Conservation (phyloP, 1,284 basidiomycete genomes). For the Irpex sp. region DNA sequence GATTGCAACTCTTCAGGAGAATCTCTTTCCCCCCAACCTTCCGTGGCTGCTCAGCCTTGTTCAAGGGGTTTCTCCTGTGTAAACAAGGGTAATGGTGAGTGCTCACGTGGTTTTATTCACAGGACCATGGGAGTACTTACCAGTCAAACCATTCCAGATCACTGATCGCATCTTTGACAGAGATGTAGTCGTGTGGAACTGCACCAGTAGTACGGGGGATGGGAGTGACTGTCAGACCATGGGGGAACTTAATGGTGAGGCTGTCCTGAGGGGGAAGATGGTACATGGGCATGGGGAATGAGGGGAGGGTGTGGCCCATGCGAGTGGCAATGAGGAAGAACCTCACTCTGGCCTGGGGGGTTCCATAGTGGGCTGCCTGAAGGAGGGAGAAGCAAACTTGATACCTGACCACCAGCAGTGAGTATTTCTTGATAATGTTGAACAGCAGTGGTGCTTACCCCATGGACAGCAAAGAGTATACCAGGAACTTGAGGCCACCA, state of each 20-base stretch:
- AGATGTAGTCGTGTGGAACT: constrained; percentile 50
- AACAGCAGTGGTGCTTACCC: constrained; percentile 37
- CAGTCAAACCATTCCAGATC: constrained; percentile 71
- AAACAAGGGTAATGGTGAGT: constrained; percentile 6
- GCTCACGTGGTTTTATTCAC: background rate
- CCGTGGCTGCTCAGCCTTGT: background rate
- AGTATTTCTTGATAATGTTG: background rate
- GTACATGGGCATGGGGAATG: constrained; percentile 69
- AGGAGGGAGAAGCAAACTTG: constrained; percentile 61
- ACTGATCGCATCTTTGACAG: constrained; percentile 63
- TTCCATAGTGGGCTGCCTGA: constrained; percentile 71
- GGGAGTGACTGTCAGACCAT: constrained; percentile 36
- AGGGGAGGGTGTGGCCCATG: constrained; percentile 48
- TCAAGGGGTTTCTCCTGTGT: background rate
- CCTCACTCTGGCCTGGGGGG: constrained; percentile 64
- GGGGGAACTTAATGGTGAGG: constrained; percentile 47
- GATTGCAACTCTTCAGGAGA: background rate
- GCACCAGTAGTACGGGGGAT: constrained; percentile 44
- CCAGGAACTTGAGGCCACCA: constrained; percentile 67
- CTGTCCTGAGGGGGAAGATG: constrained; percentile 44
- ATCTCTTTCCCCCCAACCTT: background rate
- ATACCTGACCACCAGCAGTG: background rate
- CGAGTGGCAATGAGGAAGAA: constrained; percentile 70
- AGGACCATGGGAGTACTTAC: constrained; percentile 31
- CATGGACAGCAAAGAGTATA: constrained; percentile 55